Conservation (phyloP, 352 stramenopile genomes). For the Globisporangium mamillatum region DNA sequence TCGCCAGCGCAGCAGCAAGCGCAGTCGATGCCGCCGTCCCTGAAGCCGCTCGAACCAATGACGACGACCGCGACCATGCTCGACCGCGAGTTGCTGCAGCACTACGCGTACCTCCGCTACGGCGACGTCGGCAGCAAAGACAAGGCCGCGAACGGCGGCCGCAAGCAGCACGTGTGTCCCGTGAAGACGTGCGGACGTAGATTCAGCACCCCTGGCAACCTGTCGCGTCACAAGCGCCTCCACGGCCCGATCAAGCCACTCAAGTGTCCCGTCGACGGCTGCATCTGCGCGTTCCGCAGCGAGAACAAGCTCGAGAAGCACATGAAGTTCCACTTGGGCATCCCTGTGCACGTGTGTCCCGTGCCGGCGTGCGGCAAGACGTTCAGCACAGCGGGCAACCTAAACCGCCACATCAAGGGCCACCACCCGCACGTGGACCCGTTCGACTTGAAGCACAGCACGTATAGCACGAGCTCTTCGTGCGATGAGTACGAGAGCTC, state of each 20-base stretch:
- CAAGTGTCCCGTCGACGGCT: conserved; percentile 41
- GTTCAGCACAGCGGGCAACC: conserved; percentile 58
- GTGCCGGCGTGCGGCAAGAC: conserved; percentile 48
- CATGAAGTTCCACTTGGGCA: conserved; percentile 62
- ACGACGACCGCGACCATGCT: conserved; percentile 1
- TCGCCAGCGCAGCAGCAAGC: background rate
- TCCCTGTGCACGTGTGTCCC: conserved; percentile 39
- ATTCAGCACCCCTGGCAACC: conserved; percentile 57
- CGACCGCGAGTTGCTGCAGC: conserved; percentile 19
- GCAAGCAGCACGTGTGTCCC: conserved; percentile 47
- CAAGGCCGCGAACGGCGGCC: conserved; percentile 7
- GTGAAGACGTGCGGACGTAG: conserved; percentile 43
- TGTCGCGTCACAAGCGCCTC: conserved; percentile 59
- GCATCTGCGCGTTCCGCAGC: conserved; percentile 50
- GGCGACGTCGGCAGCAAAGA: conserved; percentile 4
- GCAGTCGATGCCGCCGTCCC: background rate
- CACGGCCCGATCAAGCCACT: conserved; percentile 50
- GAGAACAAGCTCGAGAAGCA: conserved; percentile 63
- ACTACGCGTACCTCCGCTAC: conserved; percentile 20
- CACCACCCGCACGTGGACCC: conserved; percentile 39
- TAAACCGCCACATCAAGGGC: conserved; percentile 58
- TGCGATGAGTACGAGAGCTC: conserved; percentile 32
- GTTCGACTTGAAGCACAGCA: conserved; percentile 9
- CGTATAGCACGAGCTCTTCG: conserved; percentile 14
- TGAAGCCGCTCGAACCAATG: background rate